Percentiles rank a stretch among this genome's conserved stretches.
Conservation (phyloP, 129 eudicot genomes). For the Lactuca sativa region DNA sequence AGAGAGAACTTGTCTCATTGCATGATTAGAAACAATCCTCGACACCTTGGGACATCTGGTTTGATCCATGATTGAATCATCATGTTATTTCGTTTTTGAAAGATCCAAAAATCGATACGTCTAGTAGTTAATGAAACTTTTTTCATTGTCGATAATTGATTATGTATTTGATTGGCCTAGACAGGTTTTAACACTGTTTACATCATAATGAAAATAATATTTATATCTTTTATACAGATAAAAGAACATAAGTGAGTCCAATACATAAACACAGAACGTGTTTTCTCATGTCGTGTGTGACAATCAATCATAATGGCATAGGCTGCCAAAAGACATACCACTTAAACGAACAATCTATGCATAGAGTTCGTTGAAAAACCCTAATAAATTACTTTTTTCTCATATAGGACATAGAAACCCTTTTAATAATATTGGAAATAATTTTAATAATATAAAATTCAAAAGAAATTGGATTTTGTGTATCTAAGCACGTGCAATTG, state of each 20-base stretch:
- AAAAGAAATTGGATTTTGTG: constrained; percentile 7
- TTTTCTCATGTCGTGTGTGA: no score
- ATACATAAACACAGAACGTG: background rate
- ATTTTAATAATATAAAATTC: background rate
- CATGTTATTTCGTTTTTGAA: background rate
- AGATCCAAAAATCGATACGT: background rate
- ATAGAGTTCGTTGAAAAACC: background rate
- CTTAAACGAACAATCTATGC: background rate
- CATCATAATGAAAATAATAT: no score
- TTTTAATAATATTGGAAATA: background rate
- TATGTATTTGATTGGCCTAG: background rate
- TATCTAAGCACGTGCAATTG: constrained; percentile 30
- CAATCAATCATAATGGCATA: background rate
- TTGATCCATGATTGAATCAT: background rate
- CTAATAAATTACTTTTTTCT: background rate
- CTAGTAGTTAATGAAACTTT: background rate
- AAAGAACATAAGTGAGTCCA: background rate
- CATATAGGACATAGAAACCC: constrained; percentile 13
- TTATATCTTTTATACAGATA: no score
- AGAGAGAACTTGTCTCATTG: constrained; percentile 6
- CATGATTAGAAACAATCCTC: constrained; percentile 15
- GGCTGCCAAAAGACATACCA: background rate
- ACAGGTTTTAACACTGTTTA: no score
- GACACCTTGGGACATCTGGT: constrained; percentile 5
- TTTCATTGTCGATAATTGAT: no score